These are phyloP conservation scores for Rhododendron ovatum DNA, from an alignment of 148 eudicot species.

Conservation along the genomic window DNA sequence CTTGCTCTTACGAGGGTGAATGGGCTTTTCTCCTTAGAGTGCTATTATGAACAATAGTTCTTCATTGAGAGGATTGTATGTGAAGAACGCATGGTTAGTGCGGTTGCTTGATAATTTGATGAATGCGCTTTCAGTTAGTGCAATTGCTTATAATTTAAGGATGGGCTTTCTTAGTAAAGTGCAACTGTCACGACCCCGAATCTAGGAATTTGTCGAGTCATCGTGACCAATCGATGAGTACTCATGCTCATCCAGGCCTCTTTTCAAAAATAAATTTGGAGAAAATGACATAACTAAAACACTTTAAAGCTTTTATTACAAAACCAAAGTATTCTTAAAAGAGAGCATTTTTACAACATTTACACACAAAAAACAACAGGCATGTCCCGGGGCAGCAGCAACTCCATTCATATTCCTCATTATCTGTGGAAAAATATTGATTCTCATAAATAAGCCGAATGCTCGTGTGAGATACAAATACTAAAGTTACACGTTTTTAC, in stretches of 20 bases:
- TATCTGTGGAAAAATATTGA: too few relatives aligned
- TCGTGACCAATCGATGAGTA: too few relatives aligned
- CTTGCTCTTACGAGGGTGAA: background rate
- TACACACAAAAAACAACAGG: too few relatives aligned
- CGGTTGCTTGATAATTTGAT: background rate
- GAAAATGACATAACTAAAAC: constrained; percentile 16
- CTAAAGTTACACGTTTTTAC: too few relatives aligned
- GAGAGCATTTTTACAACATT: background rate
- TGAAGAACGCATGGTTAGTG: background rate
- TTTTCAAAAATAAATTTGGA: too few relatives aligned
- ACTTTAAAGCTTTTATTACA: constrained; percentile 23
- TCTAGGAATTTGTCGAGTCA: too few relatives aligned
- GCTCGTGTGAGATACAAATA: too few relatives aligned
- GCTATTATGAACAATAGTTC: background rate
- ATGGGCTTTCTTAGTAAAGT: background rate
- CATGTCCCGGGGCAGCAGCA: too few relatives aligned
- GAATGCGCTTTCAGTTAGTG: background rate
- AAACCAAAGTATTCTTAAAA: constrained; percentile 32
- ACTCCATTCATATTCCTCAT: too few relatives aligned
- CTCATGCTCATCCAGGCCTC: too few relatives aligned
- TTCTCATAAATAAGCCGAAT: too few relatives aligned
- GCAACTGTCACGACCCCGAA: background rate
- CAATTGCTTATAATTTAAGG: background rate
- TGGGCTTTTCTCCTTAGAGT: background rate
- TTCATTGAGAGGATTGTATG: background rate